A percentile compares a stretch with the other conserved stretches of the same genome.
Conservation (phyloP, 768 basidiomycete species). For the Amanita phalloides region DNA sequence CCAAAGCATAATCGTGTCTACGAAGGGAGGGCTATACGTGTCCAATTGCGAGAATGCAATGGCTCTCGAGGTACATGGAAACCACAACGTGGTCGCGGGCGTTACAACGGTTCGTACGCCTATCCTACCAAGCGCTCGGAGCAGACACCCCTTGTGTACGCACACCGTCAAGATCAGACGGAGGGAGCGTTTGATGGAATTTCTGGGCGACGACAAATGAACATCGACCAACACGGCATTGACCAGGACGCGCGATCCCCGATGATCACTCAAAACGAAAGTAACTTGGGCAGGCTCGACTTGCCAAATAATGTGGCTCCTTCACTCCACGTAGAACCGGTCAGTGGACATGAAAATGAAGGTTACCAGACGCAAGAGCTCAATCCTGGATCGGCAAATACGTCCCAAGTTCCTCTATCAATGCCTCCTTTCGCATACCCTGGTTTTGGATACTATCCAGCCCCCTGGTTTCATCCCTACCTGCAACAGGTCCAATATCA, state of each 20-base stretch:
- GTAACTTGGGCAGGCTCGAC: not conserved
- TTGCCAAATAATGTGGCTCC: not conserved
- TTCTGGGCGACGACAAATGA: no score
- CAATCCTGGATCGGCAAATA: not conserved
- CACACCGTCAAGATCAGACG: not conserved
- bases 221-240: not conserved
- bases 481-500: constrained; percentile 41
- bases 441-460: constrained; percentile 4
- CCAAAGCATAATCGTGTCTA: constrained; percentile 60
- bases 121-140: not conserved
- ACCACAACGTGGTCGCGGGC: constrained; percentile 33
- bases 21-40: constrained; percentile 63
- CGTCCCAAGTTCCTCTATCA: not conserved
- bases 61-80: constrained; percentile 42
- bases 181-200: not conserved
- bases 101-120: constrained; percentile 13
- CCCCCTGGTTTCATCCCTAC: constrained; percentile 24
- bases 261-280: not conserved
- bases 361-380: not conserved
- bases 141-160: not conserved
- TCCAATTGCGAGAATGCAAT: constrained; percentile 64
- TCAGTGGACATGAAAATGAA: not conserved
- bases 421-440: not conserved
- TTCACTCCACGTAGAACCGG: not conserved
- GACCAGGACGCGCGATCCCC: not conserved